Evolutionary conservation across 2,329 filamentous ascomycete genomes (phyloP).

Genomic region (Colletotrichum sidae): DNA sequence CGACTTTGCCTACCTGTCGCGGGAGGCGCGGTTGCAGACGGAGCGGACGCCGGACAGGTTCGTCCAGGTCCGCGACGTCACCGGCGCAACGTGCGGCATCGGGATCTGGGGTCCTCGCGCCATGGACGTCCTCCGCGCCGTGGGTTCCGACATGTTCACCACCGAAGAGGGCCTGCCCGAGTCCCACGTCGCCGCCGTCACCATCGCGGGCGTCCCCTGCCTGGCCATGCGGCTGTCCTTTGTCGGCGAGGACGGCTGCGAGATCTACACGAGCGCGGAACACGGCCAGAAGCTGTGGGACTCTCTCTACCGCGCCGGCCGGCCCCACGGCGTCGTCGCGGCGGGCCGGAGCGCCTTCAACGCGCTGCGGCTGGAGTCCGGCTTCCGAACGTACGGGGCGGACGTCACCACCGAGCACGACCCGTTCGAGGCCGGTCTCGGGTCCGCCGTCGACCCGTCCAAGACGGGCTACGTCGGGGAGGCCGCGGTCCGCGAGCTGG

Average conservation of each 20-base stretch:
- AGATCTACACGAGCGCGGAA: conserved; percentile 70
- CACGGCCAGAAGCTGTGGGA: conserved; percentile 71
- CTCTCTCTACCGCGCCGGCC: conserved; percentile 64
- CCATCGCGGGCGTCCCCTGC: conserved; percentile 67
- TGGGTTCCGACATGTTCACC: conserved; percentile 59
- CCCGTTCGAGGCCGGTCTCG: conserved; percentile 69
- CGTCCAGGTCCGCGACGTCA: conserved; percentile 68
- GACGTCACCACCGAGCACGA: conserved; percentile 72
- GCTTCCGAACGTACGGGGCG: conserved; percentile 65
- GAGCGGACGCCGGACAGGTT: conserved; percentile 53
- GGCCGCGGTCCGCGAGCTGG: conserved; percentile 56
- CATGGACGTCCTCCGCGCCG: conserved; percentile 59
- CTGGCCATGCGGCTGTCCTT: conserved; percentile 67
- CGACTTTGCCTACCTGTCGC: conserved; percentile 65
- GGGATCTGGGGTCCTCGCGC: conserved; percentile 72
- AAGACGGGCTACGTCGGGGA: conserved; percentile 65
- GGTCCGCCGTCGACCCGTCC: conserved; percentile 57
- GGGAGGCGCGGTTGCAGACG: conserved; percentile 62
- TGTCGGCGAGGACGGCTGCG: conserved; percentile 72
- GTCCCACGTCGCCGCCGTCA: conserved; percentile 60
- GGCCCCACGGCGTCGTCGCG: conserved; percentile 65
- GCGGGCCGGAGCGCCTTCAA: conserved; percentile 70
- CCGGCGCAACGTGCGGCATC: conserved; percentile 69
- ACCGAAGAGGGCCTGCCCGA: conserved; percentile 58
- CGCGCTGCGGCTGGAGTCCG: conserved; percentile 69